These are phyloP conservation scores for Hanseniaspora singularis DNA, from an alignment of 805 yeast genomes.

Conservation along the genomic window DNA sequence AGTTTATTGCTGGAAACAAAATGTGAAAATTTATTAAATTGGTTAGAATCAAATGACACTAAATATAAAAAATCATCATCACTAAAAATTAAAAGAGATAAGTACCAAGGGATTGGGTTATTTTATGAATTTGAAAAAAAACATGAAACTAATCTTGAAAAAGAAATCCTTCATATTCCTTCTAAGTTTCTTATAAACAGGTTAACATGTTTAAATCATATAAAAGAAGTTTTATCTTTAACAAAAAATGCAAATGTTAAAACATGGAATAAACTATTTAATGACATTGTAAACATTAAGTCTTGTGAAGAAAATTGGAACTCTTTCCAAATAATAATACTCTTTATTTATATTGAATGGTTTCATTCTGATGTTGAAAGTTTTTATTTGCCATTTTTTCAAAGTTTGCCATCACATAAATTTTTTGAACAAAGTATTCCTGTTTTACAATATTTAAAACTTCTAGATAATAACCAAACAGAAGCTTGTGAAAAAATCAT, in stretches of 20 bases:
- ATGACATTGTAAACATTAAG: background rate
- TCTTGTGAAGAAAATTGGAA: background rate
- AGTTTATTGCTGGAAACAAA: background rate
- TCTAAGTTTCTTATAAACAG: conserved; percentile 9
- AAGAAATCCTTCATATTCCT: conserved; percentile 9
- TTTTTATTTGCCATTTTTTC: conserved; percentile 7
- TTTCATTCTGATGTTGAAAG: background rate
- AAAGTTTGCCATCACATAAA: conserved; percentile 5
- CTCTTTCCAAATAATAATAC: conserved; percentile 7
- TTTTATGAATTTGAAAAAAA: background rate
- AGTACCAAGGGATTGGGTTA: conserved; percentile 14
- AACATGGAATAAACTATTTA: background rate
- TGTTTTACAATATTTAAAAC: background rate
- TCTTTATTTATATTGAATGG: conserved; percentile 12
- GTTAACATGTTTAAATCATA: conserved; percentile 5
- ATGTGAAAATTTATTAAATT: background rate
- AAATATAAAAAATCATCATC: conserved; percentile 2
- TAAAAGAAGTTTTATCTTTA: conserved; percentile 1
- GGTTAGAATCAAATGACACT: background rate
- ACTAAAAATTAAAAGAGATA: conserved; percentile 3
- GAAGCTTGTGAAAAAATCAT: background rate
- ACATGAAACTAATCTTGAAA: background rate
- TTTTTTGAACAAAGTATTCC: conserved; percentile 9
- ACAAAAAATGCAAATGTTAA: background rate
- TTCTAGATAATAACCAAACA: background rate